Percentiles rank a stretch among this genome's conserved stretches.
phyloP scores from a whole-genome alignment of 805 yeast genomes.

The Wickerhamiella spandovensis region DNA sequence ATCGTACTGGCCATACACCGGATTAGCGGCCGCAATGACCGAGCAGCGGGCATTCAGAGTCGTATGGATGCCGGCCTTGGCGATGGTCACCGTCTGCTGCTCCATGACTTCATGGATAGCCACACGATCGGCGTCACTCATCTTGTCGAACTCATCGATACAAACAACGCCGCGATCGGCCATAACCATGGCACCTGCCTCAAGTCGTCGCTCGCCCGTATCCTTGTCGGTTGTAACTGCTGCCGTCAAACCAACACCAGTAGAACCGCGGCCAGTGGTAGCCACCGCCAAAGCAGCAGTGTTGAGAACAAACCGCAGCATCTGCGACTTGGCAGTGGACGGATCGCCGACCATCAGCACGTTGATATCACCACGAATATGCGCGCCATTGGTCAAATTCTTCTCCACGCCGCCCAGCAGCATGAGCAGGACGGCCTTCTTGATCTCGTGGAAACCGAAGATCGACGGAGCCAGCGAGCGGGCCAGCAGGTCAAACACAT shows the following conservation, averaged over 20 bases:
- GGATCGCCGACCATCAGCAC: conserved; percentile 97
- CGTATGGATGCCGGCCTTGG: conserved; percentile 96
- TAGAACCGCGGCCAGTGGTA: conserved; percentile 98
- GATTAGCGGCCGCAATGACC: conserved; percentile 96
- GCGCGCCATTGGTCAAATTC: conserved; percentile 87
- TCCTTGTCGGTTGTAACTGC: conserved; percentile 95
- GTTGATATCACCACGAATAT: conserved; percentile 95
- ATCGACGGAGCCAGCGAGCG: conserved; percentile 91
- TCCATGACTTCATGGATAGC: conserved; percentile 99
- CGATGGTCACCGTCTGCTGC: conserved; percentile 95
- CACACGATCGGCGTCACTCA: conserved; percentile 93
- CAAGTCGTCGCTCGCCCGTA: conserved; percentile 91
- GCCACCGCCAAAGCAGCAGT: conserved; percentile 95
- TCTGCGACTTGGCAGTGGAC: conserved; percentile 94
- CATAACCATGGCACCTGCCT: conserved; percentile 98
- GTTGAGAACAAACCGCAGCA: conserved; percentile 83
- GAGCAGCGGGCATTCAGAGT: conserved; percentile 93
- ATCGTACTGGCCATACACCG: conserved; percentile 93
- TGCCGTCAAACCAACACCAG: conserved; percentile 98
- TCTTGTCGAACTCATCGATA: conserved; percentile 97
- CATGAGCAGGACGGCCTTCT: conserved; percentile 82
- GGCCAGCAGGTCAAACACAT: conserved; percentile 66
- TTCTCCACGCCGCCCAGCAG: conserved; percentile 89
- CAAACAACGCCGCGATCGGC: conserved; percentile 97
- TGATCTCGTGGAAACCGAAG: conserved; percentile 83